A percentile compares a stretch with the other conserved stretches of the same genome.
phyloP scores from a whole-genome alignment of 1,284 basidiomycete species.

The Ganoderma multipileum region DNA sequence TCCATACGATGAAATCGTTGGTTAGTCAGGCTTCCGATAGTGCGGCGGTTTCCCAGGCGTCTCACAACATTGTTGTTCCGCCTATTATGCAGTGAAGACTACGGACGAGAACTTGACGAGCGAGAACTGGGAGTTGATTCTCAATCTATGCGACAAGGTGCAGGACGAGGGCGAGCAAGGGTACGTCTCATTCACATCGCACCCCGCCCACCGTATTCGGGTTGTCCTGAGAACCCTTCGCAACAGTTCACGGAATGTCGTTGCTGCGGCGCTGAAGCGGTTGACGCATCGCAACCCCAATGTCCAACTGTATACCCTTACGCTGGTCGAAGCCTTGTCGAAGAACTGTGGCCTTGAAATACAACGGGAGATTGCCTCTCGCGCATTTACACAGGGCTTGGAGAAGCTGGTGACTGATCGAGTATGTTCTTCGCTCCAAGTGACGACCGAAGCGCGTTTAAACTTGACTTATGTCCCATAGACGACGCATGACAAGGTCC shows the following conservation, averaged over 20 bases:
- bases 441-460: not conserved
- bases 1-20: conserved; percentile 93
- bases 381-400: conserved; percentile 90
- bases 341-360: conserved; percentile 91
- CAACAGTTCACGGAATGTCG: conserved; percentile 83
- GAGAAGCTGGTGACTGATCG: conserved; percentile 90
- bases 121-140: conserved; percentile 96
- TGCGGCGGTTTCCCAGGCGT: not conserved
- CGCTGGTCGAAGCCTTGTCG: conserved; percentile 84
- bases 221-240: not conserved
- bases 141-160: conserved; percentile 98
- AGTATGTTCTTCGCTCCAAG: conserved; percentile 47
- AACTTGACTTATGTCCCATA: conserved; percentile 38
- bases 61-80: conserved; percentile 6
- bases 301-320: conserved; percentile 94
- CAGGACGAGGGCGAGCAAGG: conserved; percentile 85
- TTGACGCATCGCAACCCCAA: conserved; percentile 95
- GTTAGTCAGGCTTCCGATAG: conserved; percentile 56
- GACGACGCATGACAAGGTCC: conserved; percentile 92
- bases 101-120: conserved; percentile 94
- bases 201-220: not conserved
- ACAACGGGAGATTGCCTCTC: conserved; percentile 88
- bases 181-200: conserved; percentile 51
- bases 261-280: conserved; percentile 89
- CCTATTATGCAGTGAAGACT: conserved; percentile 72